Conservation (phyloP, 2,329 filamentous ascomycete genomes). For the Aspergillus jensenii region DNA sequence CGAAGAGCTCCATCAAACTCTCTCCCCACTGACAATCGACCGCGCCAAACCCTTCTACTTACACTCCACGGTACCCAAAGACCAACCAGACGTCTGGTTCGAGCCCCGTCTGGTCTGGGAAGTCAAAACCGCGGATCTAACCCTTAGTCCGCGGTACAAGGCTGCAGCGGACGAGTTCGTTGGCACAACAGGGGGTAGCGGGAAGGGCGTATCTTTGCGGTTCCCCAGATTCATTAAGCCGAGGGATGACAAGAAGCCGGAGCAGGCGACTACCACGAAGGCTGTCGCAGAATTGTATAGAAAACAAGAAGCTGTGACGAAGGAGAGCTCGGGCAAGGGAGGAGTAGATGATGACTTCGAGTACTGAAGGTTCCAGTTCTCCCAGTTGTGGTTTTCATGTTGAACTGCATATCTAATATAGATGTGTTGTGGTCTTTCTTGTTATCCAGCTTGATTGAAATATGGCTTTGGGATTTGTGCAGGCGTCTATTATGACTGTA, state of each 20-base stretch:
- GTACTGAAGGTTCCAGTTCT: slow-evolving; percentile 59
- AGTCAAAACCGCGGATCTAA: slow-evolving; percentile 94
- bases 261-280: slow-evolving; percentile 78
- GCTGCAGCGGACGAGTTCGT: slow-evolving; percentile 81
- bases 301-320: slow-evolving; percentile 86
- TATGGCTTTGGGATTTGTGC: too few species aligned
- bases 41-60: slow-evolving; percentile 91
- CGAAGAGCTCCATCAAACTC: slow-evolving; percentile 76
- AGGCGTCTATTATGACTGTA: too few species aligned
- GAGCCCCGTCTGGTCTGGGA: slow-evolving; percentile 96
- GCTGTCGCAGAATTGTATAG: slow-evolving; percentile 97
- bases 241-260: slow-evolving; percentile 93
- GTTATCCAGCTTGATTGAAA: too few species aligned
- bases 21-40: slow-evolving; percentile 79
- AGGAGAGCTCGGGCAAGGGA: slow-evolving; percentile 80
- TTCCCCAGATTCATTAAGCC: slow-evolving; percentile 93
- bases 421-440: too few species aligned
- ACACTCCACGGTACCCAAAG: slow-evolving; percentile 78
- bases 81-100: slow-evolving; percentile 98
- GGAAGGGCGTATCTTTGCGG: slow-evolving; percentile 78
- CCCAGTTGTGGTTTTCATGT: not conserved
- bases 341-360: slow-evolving; percentile 98
- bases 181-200: slow-evolving; percentile 63
- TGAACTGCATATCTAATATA: too few species aligned
- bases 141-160: slow-evolving; percentile 87